Conservation (phyloP, 2,329 filamentous ascomycete species). For the Beauveria scarabaeidicola region DNA sequence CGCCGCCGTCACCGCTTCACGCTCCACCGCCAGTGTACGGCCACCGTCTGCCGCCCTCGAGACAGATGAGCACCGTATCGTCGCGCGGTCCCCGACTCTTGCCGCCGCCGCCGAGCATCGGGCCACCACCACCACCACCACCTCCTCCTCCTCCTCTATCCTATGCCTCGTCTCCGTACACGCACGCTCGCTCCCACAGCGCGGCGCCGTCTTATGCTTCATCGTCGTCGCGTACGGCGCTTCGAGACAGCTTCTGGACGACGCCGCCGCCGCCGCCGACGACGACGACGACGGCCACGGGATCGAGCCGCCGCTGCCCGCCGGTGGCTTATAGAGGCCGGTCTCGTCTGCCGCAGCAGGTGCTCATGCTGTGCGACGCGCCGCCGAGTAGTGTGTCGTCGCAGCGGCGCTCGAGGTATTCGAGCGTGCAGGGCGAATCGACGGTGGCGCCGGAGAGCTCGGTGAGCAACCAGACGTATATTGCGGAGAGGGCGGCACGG, state of each 20-base stretch:
- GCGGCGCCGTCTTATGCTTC: neutral
- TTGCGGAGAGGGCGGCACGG: neutral
- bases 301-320: neutral
- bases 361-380: neutral
- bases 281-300: neutral
- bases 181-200: neutral
- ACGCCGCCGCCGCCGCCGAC: no score
- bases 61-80: no score
- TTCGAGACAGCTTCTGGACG: neutral
- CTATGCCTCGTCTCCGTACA: neutral
- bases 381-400: neutral
- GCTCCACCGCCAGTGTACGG: neutral
- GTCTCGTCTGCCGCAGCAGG: neutral
- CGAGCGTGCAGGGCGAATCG: neutral
- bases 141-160: neutral
- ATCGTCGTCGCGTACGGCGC: neutral
- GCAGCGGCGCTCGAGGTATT: neutral
- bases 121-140: no score
- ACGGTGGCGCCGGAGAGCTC: neutral
- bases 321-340: neutral
- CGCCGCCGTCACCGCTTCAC: neutral
- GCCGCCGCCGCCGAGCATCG: no score
- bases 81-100: no score
- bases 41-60: neutral
- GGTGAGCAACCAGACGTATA: neutral